A percentile compares a stretch with the other conserved stretches of the same genome.
Conservation (phyloP, 345 rosid species). For the Eucalyptus paniculata region DNA sequence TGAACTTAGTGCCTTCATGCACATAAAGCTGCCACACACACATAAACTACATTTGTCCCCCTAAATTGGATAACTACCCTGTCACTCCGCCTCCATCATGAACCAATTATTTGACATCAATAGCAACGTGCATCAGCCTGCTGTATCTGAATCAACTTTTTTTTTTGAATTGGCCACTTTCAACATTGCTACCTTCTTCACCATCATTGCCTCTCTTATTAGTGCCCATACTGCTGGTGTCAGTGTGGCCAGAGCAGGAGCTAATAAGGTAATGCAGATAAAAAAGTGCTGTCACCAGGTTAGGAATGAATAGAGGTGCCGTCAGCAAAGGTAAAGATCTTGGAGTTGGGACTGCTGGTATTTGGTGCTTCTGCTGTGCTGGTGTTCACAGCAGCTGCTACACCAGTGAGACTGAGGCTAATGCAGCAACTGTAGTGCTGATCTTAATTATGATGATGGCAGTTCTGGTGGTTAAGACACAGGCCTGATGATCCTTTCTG, state of each 20-base stretch:
- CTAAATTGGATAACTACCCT: background rate
- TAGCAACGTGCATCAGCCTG: background rate
- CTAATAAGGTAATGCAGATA: background rate
- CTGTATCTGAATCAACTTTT: background rate
- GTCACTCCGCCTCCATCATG: background rate
- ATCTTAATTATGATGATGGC: background rate
- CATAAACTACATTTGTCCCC: background rate
- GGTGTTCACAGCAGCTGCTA: background rate
- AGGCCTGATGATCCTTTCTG: background rate
- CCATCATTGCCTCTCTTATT: background rate
- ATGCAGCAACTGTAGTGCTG: background rate
- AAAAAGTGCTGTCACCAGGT: background rate
- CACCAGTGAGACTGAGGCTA: background rate
- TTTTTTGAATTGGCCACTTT: background rate
- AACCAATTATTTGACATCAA: background rate
- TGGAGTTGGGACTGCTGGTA: background rate
- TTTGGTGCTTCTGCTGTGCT: background rate
- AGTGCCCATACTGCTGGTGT: background rate
- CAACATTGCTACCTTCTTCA: background rate
- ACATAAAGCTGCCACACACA: background rate
- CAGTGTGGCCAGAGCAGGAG: background rate
- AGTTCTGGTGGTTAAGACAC: background rate
- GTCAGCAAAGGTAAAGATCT: background rate
- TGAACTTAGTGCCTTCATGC: background rate
- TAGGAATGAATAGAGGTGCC: background rate